Conservation (phyloP, 2,329 filamentous ascomycete genomes). For the Gaeumannomyces sp. region DNA sequence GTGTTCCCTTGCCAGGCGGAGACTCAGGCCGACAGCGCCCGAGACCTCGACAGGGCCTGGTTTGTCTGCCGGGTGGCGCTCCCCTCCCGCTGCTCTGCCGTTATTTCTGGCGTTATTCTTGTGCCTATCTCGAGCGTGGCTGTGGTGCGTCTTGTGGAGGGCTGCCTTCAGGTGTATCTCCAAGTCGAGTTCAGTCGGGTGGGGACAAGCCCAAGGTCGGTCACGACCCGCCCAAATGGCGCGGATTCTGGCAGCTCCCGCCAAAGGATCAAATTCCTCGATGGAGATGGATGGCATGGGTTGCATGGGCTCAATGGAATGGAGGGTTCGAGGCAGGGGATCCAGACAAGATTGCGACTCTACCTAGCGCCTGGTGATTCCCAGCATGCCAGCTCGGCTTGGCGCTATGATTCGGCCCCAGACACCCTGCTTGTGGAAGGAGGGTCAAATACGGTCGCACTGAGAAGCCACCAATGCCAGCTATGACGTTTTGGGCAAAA, state of each 20-base stretch:
- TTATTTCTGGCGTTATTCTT: slow-evolving; percentile 2
- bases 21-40: background rate
- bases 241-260: no score
- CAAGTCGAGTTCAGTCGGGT: background rate
- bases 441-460: background rate
- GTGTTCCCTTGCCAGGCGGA: background rate
- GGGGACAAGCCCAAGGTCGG: no score
- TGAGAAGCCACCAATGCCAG: background rate
- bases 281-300: no score
- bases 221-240: no score
- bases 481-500: background rate
- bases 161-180: background rate
- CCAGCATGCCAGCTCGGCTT: background rate
- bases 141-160: background rate
- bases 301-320: no score
- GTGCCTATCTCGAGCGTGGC: background rate
- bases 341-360: background rate
- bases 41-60: background rate
- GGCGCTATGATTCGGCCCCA: background rate
- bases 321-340: no score
- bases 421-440: background rate
- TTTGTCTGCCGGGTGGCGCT: background rate
- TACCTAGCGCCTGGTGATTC: background rate
- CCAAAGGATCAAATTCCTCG: no score
- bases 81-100: background rate